Percentiles rank a stretch among this genome's conserved stretches.
phyloP scores from a whole-genome alignment of 139 green algal species.

The Pleodorina starrii region DNA sequence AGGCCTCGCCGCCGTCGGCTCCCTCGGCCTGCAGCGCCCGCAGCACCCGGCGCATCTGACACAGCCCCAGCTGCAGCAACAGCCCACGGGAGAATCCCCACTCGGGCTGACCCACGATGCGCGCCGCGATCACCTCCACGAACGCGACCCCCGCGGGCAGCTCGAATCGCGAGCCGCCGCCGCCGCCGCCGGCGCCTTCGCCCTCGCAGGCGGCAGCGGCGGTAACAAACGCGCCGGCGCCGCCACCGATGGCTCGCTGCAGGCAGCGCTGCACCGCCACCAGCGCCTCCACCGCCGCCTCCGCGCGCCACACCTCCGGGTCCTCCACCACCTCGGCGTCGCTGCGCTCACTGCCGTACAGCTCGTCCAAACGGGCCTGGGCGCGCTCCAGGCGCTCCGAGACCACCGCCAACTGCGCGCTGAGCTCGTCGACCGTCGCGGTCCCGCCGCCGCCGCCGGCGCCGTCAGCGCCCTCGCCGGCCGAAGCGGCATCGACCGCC shows the following conservation, averaged over 20 bases:
- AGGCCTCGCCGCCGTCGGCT: not conserved
- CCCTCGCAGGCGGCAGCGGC: too few relatives aligned
- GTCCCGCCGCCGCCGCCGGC: not conserved
- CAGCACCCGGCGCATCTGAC: constrained; percentile 37
- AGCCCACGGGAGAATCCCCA: constrained; percentile 33
- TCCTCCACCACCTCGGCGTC: constrained; percentile 13
- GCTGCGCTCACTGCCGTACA: not conserved
- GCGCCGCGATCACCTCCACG: constrained; percentile 24
- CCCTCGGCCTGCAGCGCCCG: not conserved
- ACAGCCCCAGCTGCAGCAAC: constrained; percentile 30
- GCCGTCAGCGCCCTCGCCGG: not conserved
- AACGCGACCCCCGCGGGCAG: constrained; percentile 19
- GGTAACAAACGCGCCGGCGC: not conserved
- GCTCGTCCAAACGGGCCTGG: constrained; percentile 3
- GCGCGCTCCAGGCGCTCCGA: not conserved
- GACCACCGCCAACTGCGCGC: not conserved
- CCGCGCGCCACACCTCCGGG: constrained; percentile 13
- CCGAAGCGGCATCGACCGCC: not conserved
- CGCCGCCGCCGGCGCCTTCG: not conserved
- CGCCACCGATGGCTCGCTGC: not conserved
- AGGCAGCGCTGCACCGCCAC: not conserved
- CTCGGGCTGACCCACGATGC: constrained; percentile 21
- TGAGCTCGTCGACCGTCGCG: not conserved
- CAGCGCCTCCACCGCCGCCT: constrained; percentile 8
- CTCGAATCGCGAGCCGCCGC: not conserved